Evolutionary conservation across 208 protist species (phyloP), one percentile per base, ranked within the genome.

Genomic region (Acanthamoeba castellanii): DNA sequence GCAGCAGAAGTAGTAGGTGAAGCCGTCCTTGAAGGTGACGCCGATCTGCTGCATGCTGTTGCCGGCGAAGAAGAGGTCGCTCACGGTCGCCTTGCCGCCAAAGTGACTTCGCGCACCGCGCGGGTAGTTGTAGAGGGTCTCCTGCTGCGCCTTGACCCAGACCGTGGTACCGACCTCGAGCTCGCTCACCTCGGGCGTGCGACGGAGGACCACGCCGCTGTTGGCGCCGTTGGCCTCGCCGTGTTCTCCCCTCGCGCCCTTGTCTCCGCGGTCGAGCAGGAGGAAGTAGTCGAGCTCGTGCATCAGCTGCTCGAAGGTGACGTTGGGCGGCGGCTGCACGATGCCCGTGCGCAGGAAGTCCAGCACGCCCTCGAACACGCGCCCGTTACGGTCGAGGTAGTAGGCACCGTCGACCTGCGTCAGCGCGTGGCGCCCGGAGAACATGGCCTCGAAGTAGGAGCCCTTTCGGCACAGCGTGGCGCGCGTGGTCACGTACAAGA

Each of bases 381-480:
- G 72, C 18, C 72, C 72, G 42, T 50, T 81, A 25, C 72, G 72
- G 72, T 81, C 72, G 72, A 81, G 72, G 20, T 81, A 81, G 42
- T 81, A 81, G 72, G 72, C 72, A 11, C 72, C 72, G 9, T 81
- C 72, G 72, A 81, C 34, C 72, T 50, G 30, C 72, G 72, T 81
- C 37, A 81, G 72, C 6, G 72, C 30, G 13, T 81, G 72, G 5
- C 72, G 30, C 13, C 72, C 72, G 27, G 72, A 81, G 72, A 81
- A 81, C 72, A 81, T 81, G 37, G 72, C 72, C 72, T 81, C 72
- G 72, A 81, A 81, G 72, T 81, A 81, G 72, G 72, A 50, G 72
- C 34, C 72, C 34, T 34, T 7, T 47, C 72, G 72, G 72, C 72
- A 81, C 9, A 81, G 72, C 20, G 72, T 81, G 25, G 72, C 72